Evolutionary conservation across 192 early-diverging fungal species (phyloP).

Genomic region (Coemansia sp.): DNA sequence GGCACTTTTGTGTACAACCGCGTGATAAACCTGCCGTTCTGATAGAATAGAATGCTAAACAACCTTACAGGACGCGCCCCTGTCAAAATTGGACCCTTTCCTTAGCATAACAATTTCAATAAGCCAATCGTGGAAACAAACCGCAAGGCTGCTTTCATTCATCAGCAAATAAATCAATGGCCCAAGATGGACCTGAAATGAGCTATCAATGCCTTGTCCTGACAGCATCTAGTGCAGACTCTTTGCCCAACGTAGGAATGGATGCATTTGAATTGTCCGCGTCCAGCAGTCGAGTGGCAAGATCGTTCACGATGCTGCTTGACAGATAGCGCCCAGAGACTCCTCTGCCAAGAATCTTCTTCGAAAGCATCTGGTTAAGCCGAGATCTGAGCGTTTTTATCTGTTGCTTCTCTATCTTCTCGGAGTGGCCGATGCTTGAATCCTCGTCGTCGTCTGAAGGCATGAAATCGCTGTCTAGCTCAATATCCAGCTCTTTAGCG

Average conservation of each 20-base stretch:
- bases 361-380: slow-evolving; percentile 32
- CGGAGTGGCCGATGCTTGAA: slow-evolving; percentile 2
- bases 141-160: too few species aligned
- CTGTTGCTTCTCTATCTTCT: slow-evolving; percentile 30
- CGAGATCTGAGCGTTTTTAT: slow-evolving; percentile 25
- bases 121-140: too few species aligned
- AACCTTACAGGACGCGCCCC: too few species aligned
- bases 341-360: slow-evolving; percentile 42
- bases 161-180: too few species aligned
- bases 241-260: slow-evolving; percentile 35
- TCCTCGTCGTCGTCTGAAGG: slow-evolving; percentile 46
- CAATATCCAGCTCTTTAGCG: slow-evolving; percentile 79
- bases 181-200: too few species aligned
- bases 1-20: slow-evolving; percentile 94
- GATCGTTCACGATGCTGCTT: slow-evolving; percentile 62
- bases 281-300: slow-evolving; percentile 65
- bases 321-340: slow-evolving; percentile 67
- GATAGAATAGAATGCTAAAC: neutral
- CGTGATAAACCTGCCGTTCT: slow-evolving; percentile 69
- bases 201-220: neutral
- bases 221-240: slow-evolving; percentile 45
- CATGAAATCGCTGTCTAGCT: slow-evolving; percentile 72
- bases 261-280: slow-evolving; percentile 17
- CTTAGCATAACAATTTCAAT: neutral
- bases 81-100: neutral